Percentiles rank a stretch among this genome's conserved stretches.
phyloP scores from a whole-genome alignment of 2,329 filamentous ascomycete species.

The Colletotrichum melonis region DNA sequence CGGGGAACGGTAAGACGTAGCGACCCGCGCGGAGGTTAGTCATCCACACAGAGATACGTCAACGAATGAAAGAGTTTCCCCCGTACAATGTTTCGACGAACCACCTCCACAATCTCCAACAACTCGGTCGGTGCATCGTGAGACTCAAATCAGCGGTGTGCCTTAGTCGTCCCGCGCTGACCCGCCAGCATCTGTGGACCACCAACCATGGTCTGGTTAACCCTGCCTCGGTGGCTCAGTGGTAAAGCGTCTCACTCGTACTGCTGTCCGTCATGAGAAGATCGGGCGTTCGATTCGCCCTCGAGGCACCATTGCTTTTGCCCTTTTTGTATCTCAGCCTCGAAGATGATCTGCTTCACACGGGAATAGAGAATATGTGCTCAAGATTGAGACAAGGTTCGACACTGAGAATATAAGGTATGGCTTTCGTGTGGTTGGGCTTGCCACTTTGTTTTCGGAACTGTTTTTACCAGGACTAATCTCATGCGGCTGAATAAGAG shows the following conservation, averaged over 20 bases:
- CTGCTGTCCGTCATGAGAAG: conserved; percentile 15
- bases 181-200: not conserved
- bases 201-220: not conserved
- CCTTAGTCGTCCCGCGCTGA: not conserved
- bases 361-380: too few species aligned
- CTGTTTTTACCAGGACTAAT: too few species aligned
- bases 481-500: too few species aligned
- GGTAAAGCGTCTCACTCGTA: conserved; percentile 34
- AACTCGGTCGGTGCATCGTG: not conserved
- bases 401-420: too few species aligned
- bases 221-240: conserved; percentile 22
- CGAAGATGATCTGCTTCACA: too few species aligned
- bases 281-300: conserved; percentile 35
- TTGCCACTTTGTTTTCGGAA: too few species aligned
- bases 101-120: not conserved
- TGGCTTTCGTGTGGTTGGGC: too few species aligned
- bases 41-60: not conserved
- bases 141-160: not conserved
- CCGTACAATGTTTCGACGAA: not conserved
- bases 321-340: not conserved
- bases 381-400: too few species aligned
- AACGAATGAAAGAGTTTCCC: not conserved
- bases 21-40: conserved; percentile 20
- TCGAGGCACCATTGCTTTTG: conserved; percentile 20
- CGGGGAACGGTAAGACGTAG: not conserved